Conservation (phyloP, 164 flowering plant genomes). For the Litsea cubeba region DNA sequence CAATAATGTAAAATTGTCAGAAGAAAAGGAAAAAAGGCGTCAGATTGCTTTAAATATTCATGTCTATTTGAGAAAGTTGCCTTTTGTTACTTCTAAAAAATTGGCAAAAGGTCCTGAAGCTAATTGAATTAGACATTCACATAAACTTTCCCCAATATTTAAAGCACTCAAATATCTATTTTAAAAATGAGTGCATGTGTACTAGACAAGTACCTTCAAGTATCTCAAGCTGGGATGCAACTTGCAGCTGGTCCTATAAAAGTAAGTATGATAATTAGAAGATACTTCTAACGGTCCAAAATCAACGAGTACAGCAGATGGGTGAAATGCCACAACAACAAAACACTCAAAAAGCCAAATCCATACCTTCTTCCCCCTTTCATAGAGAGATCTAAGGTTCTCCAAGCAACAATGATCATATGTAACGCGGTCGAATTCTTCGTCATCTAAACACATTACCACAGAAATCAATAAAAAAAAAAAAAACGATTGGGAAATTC, state of each 20-base stretch:
- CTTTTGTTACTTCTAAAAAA: too few relatives aligned
- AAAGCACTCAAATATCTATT: too few relatives aligned
- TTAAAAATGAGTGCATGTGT: too few relatives aligned
- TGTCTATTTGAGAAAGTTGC: too few relatives aligned
- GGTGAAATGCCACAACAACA: too few relatives aligned
- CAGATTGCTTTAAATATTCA: too few relatives aligned
- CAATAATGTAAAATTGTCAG: not conserved
- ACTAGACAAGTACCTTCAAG: slow-evolving; percentile 27
- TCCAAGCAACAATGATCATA: slow-evolving; percentile 6
- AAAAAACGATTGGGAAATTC: not conserved
- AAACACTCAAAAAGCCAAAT: not conserved
- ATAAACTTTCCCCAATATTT: too few relatives aligned
- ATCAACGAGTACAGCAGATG: too few relatives aligned
- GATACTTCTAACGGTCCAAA: not conserved
- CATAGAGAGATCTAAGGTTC: slow-evolving; percentile 4
- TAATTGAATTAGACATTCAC: too few relatives aligned
- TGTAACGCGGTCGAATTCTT: slow-evolving; percentile 21
- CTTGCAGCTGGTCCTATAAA: slow-evolving; percentile 11
- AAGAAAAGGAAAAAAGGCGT: too few relatives aligned
- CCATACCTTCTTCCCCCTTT: slow-evolving; percentile 5
- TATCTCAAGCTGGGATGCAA: slow-evolving; percentile 36
- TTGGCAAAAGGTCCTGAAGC: too few relatives aligned
- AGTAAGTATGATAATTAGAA: not conserved
- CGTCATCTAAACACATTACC: slow-evolving; percentile 21
- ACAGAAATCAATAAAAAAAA: not conserved